phyloP scores from a whole-genome alignment of 768 basidiomycete genomes.

The Hydnomerulius pinastri region DNA sequence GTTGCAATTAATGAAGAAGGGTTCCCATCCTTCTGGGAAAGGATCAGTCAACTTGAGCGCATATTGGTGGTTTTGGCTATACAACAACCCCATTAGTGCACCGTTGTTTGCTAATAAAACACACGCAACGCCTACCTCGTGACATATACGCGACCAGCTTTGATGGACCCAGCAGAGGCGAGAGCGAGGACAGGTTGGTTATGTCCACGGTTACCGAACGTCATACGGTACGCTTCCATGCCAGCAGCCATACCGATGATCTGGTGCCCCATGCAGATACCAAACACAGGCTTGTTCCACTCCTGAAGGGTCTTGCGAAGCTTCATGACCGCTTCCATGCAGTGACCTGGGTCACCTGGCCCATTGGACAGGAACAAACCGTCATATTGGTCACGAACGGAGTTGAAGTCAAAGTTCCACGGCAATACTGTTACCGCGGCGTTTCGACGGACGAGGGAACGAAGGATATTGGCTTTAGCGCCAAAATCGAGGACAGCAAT shows the following conservation, averaged over 20 bases:
- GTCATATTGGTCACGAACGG: slow-evolving; percentile 86
- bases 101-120: background rate
- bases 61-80: slow-evolving; percentile 96
- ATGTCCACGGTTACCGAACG: slow-evolving; percentile 98
- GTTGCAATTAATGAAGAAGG: slow-evolving; percentile 99
- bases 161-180: slow-evolving; percentile 91
- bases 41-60: slow-evolving; percentile 92
- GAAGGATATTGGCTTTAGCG: slow-evolving; percentile 95
- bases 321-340: slow-evolving; percentile 80
- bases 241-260: slow-evolving; percentile 98
- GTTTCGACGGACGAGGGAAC: slow-evolving; percentile 86
- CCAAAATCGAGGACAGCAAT: slow-evolving; percentile 98
- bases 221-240: slow-evolving; percentile 96
- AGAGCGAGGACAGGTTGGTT: slow-evolving; percentile 98
- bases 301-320: slow-evolving; percentile 81
- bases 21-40: slow-evolving; percentile 97
- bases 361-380: slow-evolving; percentile 97
- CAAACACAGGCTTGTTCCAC: slow-evolving; percentile 94
- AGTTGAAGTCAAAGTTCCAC: slow-evolving; percentile 97
- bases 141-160: slow-evolving; percentile 95
- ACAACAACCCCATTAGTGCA: slow-evolving; percentile 5
- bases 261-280: slow-evolving; percentile 99
- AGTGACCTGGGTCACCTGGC: slow-evolving; percentile 90
- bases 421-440: slow-evolving; percentile 94
- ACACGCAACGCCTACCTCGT: slow-evolving; percentile 59